Evolutionary conservation across 2,329 filamentous ascomycete genomes (phyloP).

Genomic region (Penicillium sp.): DNA sequence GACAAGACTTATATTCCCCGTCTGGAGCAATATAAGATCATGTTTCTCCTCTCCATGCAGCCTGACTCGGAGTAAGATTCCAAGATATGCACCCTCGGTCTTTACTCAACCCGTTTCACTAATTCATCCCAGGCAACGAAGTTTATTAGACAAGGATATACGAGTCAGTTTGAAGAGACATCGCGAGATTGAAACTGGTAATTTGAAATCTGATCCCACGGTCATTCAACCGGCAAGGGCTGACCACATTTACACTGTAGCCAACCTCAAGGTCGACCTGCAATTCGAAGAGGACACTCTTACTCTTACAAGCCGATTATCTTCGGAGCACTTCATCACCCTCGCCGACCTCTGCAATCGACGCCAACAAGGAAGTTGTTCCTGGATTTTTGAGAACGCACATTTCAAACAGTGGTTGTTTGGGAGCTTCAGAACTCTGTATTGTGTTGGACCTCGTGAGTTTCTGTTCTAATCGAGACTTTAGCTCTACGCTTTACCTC

Average conservation of each 20-base stretch:
- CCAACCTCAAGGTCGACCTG: slow-evolving; percentile 7
- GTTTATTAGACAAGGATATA: slow-evolving; percentile 17
- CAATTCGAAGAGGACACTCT: slow-evolving; percentile 23
- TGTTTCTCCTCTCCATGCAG: slow-evolving; percentile 28
- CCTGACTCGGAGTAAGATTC: slow-evolving; percentile 23
- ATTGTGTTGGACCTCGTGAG: slow-evolving; percentile 29
- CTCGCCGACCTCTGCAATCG: slow-evolving; percentile 30
- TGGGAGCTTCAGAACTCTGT: slow-evolving; percentile 25
- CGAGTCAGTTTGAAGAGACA: slow-evolving; percentile 1
- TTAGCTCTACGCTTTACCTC: background rate
- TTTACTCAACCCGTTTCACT: background rate
- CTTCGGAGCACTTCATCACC: slow-evolving; percentile 24
- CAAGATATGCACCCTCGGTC: background rate
- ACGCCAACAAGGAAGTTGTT: slow-evolving; percentile 24
- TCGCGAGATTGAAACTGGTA: background rate
- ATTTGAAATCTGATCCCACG: background rate
- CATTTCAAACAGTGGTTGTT: slow-evolving; percentile 28
- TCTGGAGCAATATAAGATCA: slow-evolving; percentile 31
- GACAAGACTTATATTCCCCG: slow-evolving; percentile 27
- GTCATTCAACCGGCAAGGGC: background rate
- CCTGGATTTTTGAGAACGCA: slow-evolving; percentile 28
- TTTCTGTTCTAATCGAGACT: background rate
- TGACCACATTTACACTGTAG: background rate
- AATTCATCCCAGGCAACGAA: background rate
- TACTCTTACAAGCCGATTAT: slow-evolving; percentile 17